Conservation (phyloP, 2,329 filamentous ascomycete species). For the Xylariaceae sp. region DNA sequence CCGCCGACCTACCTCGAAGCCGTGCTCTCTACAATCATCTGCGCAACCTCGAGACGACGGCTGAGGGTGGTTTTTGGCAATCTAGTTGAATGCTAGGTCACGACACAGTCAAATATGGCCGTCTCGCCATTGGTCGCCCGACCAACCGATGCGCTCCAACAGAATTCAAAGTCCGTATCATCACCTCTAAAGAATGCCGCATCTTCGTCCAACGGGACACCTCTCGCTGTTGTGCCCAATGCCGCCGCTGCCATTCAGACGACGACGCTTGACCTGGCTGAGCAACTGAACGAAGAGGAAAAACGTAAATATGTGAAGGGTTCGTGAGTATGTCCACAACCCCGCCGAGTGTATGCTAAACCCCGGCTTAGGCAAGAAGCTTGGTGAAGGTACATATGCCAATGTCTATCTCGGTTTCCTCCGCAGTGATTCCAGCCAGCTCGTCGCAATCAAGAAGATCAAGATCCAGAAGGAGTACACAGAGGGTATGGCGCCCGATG, state of each 20-base stretch:
- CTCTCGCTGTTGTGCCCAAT: conserved; percentile 28
- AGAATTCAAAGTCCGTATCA: conserved; percentile 28
- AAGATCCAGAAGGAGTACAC: conserved; percentile 81
- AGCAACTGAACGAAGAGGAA: conserved; percentile 76
- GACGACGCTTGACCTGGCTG: conserved; percentile 55
- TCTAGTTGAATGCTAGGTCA: too few species aligned
- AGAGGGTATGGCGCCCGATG: conserved; percentile 90
- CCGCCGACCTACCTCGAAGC: too few species aligned
- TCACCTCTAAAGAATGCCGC: conserved; percentile 42
- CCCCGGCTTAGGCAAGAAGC: conserved; percentile 75
- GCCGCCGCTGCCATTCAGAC: conserved; percentile 24
- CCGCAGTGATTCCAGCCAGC: conserved; percentile 62
- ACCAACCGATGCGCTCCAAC: conserved; percentile 23
- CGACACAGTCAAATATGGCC: conserved; percentile 17
- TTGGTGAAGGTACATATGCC: conserved; percentile 96
- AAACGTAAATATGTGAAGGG: conserved; percentile 89
- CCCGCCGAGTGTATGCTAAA: too few species aligned
- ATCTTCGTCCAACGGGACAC: conserved; percentile 44
- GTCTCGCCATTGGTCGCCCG: conserved; percentile 27
- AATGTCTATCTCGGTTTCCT: conserved; percentile 89
- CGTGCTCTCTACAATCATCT: too few species aligned
- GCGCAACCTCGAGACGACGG: too few species aligned
- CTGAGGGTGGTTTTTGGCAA: too few species aligned
- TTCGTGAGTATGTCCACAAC: conserved; percentile 26
- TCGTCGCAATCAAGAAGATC: conserved; percentile 92